Percentiles rank a stretch among this genome's conserved stretches.
phyloP scores from a whole-genome alignment of 2,329 filamentous ascomycete species.

The Dactylellina leptospora region DNA sequence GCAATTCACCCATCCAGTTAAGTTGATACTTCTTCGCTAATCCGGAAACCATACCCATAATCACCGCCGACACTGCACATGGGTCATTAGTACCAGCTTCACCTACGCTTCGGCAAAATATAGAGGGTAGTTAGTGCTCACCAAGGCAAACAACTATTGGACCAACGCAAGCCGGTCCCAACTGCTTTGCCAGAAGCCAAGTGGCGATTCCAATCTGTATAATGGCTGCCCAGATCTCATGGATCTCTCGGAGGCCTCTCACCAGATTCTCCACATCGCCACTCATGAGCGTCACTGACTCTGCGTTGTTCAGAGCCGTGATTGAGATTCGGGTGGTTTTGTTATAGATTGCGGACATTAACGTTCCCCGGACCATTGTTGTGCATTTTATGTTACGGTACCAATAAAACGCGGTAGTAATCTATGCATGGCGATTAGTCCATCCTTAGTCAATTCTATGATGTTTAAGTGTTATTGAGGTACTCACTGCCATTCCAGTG shows the following conservation, averaged over 20 bases:
- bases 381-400: conserved; percentile 55
- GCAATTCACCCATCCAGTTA: conserved; percentile 58
- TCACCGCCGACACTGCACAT: conserved; percentile 24
- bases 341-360: conserved; percentile 59
- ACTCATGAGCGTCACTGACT: conserved; percentile 64
- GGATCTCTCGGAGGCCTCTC: conserved; percentile 59
- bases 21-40: conserved; percentile 57
- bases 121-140: too few relatives aligned
- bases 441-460: background rate
- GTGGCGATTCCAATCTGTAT: conserved; percentile 59
- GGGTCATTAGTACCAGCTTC: too few relatives aligned
- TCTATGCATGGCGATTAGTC: background rate
- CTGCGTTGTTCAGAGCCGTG: conserved; percentile 60
- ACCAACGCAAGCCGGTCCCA: conserved; percentile 59
- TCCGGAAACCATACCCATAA: conserved; percentile 57
- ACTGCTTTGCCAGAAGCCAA: conserved; percentile 59
- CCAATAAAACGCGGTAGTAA: conserved; percentile 55
- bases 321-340: conserved; percentile 59
- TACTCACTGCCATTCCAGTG: conserved; percentile 57
- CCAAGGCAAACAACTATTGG: conserved; percentile 56
- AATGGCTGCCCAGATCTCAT: conserved; percentile 62
- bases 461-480: background rate
- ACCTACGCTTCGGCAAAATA: too few relatives aligned
- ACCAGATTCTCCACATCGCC: conserved; percentile 63
- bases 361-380: conserved; percentile 59